Percentiles rank a stretch among this genome's conserved stretches.
Evolutionary conservation across 2,329 filamentous ascomycete genomes (phyloP).

Genomic region (Ilyonectria robusta): DNA sequence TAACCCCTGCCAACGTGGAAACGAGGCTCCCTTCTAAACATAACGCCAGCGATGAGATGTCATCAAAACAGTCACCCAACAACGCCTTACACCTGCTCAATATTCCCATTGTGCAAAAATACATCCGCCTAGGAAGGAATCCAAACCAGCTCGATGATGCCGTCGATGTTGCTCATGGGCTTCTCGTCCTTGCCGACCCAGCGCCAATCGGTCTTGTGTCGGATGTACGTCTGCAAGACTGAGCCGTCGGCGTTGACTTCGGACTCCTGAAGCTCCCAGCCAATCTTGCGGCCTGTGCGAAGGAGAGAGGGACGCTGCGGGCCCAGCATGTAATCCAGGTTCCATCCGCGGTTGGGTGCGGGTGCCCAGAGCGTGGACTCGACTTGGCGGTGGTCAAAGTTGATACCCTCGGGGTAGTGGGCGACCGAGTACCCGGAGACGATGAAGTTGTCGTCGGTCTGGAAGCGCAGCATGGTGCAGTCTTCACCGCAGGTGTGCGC

Average conservation of each 20-base stretch:
- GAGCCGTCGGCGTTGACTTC: conserved; percentile 62
- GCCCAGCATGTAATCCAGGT: conserved; percentile 66
- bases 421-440: conserved; percentile 73
- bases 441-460: conserved; percentile 66
- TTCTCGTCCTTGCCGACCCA: conserved; percentile 64
- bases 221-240: conserved; percentile 67
- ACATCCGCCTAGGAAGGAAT: conserved; percentile 54
- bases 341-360: conserved; percentile 64
- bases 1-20: neutral
- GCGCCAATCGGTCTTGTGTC: conserved; percentile 66
- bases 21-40: conserved; percentile 7
- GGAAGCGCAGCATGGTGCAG: conserved; percentile 72
- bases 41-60: neutral
- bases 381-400: conserved; percentile 64
- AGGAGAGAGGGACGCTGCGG: conserved; percentile 63
- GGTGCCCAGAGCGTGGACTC: conserved; percentile 67
- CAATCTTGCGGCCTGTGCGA: conserved; percentile 65
- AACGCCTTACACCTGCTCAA: conserved; percentile 23
- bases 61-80: conserved; percentile 5
- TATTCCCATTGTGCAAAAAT: conserved; percentile 4
- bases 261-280: conserved; percentile 69
- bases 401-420: conserved; percentile 67
- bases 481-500: conserved; percentile 73
- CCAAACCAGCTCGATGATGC: conserved; percentile 71
- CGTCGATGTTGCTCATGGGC: conserved; percentile 68